Conservation (phyloP, 768 basidiomycete genomes). For the Leccinum obscurum region DNA sequence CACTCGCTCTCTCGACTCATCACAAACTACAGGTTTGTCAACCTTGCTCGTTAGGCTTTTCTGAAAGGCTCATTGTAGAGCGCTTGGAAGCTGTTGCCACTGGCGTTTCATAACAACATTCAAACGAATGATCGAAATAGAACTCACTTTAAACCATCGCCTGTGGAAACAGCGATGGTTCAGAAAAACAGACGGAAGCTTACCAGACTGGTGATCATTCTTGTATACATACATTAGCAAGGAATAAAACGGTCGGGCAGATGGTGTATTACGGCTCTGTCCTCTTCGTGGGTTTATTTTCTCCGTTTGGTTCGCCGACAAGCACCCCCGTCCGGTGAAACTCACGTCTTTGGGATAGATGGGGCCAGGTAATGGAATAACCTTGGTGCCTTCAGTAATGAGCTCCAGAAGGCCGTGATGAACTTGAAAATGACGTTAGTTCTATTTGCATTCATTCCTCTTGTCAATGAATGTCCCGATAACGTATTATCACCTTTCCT, state of each 20-base stretch:
- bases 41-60: not conserved
- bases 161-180: not conserved
- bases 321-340: too few species aligned
- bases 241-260: not conserved
- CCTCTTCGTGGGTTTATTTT: not conserved
- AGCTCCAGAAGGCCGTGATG: not conserved
- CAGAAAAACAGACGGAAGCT: not conserved
- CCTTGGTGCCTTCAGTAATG: too few species aligned
- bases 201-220: not conserved
- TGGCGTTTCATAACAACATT: not conserved
- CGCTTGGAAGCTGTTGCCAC: not conserved
- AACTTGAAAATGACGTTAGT: not conserved
- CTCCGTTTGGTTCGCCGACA: too few species aligned
- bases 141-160: not conserved
- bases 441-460: not conserved
- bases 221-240: not conserved
- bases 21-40: not conserved
- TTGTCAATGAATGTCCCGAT: not conserved
- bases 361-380: too few species aligned
- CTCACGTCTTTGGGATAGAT: too few species aligned
- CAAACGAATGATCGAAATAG: not conserved
- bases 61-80: not conserved
- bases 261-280: not conserved
- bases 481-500: not conserved
- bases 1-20: not conserved